These are phyloP conservation scores for Selenicereus undatus DNA, from an alignment of 148 eudicot genomes.

Conservation along the genomic window DNA sequence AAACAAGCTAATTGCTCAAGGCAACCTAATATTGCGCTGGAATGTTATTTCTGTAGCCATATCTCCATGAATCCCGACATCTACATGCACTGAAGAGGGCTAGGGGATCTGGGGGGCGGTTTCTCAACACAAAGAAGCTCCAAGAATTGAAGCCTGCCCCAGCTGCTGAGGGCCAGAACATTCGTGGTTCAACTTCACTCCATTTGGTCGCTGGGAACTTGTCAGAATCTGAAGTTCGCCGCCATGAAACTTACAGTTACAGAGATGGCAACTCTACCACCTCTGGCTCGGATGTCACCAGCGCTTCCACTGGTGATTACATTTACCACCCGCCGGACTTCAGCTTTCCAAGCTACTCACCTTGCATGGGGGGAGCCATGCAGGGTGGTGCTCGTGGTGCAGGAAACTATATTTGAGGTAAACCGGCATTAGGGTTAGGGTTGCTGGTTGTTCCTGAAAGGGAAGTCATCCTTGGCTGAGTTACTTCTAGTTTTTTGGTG, in stretches of 20 bases:
- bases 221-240: slow-evolving; percentile 28
- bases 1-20: background rate
- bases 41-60: slow-evolving; percentile 42
- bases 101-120: slow-evolving; percentile 75
- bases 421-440: background rate
- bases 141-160: slow-evolving; percentile 29
- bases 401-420: slow-evolving; percentile 14
- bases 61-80: slow-evolving; percentile 77
- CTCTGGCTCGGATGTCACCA: slow-evolving; percentile 41
- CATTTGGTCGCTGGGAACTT: slow-evolving; percentile 18
- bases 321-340: slow-evolving; percentile 1
- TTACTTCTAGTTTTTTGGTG: background rate
- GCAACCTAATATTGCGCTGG: background rate
- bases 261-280: slow-evolving; percentile 34
- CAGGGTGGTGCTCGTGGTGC: slow-evolving; percentile 9
- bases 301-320: slow-evolving; percentile 27
- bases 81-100: slow-evolving; percentile 65
- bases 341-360: slow-evolving; percentile 10
- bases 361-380: slow-evolving; percentile 1
- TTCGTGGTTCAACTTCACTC: slow-evolving; percentile 21
- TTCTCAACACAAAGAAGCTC: slow-evolving; percentile 49
- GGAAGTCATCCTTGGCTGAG: slow-evolving; percentile 25
- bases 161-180: slow-evolving; percentile 22
- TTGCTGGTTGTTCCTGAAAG: slow-evolving; percentile 5
- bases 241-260: slow-evolving; percentile 21